Percentiles rank a stretch among this genome's conserved stretches.
Conservation (phyloP, 441 rosid genomes). For the Pelargonium australe region DNA sequence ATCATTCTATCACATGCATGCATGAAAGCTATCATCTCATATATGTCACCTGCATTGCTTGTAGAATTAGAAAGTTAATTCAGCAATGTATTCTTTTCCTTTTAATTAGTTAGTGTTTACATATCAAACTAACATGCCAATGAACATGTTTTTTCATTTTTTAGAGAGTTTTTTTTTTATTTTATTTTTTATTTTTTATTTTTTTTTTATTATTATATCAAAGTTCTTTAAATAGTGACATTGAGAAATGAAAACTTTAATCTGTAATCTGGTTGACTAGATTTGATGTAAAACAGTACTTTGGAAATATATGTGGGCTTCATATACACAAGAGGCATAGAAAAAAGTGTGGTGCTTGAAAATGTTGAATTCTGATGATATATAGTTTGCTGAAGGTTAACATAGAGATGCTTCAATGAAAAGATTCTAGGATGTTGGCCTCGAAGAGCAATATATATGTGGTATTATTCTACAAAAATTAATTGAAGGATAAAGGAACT, state of each 20-base stretch:
- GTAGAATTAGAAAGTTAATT: neutral
- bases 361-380: neutral
- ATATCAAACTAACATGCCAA: no score
- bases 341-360: no score
- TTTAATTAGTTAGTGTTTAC: neutral
- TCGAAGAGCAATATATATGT: neutral
- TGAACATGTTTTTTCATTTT: no score
- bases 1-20: neutral
- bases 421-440: neutral
- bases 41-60: neutral
- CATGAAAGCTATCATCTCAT: neutral
- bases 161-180: no score
- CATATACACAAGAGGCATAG: neutral
- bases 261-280: neutral
- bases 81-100: neutral
- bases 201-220: neutral
- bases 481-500: neutral
- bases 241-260: neutral
- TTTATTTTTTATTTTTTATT: no score
- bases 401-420: neutral
- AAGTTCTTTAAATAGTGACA: neutral
- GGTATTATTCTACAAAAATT: neutral
- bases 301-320: neutral
- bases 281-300: neutral
- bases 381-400: constrained; percentile 1